phyloP scores from a whole-genome alignment of 2,329 filamentous ascomycete genomes.

The Fusarium haematococcum region DNA sequence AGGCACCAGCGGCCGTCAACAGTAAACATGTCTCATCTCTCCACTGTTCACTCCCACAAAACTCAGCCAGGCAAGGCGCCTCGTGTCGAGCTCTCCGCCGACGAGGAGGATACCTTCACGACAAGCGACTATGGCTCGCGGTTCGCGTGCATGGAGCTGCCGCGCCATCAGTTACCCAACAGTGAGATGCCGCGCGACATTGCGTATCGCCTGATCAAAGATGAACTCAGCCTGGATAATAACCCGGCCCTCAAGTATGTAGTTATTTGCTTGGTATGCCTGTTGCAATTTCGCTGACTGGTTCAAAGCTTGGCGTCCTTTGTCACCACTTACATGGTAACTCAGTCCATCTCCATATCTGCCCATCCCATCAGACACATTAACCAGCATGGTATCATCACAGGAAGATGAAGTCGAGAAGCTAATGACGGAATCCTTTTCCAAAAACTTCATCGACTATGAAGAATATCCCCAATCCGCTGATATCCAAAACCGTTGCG shows the following conservation, averaged over 20 bases:
- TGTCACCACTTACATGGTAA: slow-evolving; percentile 94
- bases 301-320: slow-evolving; percentile 81
- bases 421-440: slow-evolving; percentile 90
- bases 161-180: slow-evolving; percentile 87
- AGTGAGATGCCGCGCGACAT: slow-evolving; percentile 89
- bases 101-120: slow-evolving; percentile 69
- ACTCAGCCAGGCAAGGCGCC: slow-evolving; percentile 20
- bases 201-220: slow-evolving; percentile 95
- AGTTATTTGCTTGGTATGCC: background rate
- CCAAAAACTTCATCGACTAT: slow-evolving; percentile 95
- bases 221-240: slow-evolving; percentile 89
- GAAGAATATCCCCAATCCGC: slow-evolving; percentile 85
- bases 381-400: background rate
- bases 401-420: slow-evolving; percentile 94
- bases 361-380: background rate
- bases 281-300: background rate
- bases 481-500: slow-evolving; percentile 91
- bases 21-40: slow-evolving; percentile 53
- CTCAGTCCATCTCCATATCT: background rate
- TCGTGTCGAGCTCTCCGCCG: slow-evolving; percentile 58
- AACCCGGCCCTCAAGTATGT: slow-evolving; percentile 85
- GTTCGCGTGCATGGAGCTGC: slow-evolving; percentile 83
- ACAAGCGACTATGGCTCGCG: slow-evolving; percentile 88
- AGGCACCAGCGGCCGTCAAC: background rate
- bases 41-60: slow-evolving; percentile 54